phyloP scores from a whole-genome alignment of 2,329 filamentous ascomycete genomes.

The Trichoderma sp. region DNA sequence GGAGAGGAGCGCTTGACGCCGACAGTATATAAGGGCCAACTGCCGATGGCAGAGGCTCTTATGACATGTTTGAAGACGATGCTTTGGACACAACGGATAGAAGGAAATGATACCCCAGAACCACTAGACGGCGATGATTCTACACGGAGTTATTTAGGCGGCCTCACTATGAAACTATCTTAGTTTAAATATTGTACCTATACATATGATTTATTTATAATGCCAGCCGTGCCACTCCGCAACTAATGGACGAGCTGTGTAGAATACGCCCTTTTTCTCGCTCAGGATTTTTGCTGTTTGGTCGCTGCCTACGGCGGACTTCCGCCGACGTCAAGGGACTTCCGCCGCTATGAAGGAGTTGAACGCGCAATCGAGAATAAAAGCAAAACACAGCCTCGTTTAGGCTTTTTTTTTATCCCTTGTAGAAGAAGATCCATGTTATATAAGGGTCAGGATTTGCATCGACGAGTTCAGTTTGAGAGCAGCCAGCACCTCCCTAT shows the following conservation, averaged over 20 bases:
- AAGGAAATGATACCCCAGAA: constrained; percentile 5
- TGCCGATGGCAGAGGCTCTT: background rate
- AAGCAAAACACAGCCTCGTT: background rate
- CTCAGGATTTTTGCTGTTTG: background rate
- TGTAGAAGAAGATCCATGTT: background rate
- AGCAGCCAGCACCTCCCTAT: background rate
- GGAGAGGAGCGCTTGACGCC: background rate
- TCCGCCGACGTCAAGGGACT: constrained; percentile 13
- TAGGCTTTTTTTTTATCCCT: background rate
- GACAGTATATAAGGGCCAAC: background rate
- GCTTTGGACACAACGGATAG: background rate
- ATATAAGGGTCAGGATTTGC: background rate
- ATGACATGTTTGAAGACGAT: background rate
- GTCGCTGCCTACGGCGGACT: background rate
- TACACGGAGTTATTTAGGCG: background rate
- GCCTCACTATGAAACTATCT: background rate
- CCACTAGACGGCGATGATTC: background rate
- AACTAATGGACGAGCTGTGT: background rate
- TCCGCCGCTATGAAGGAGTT: constrained; percentile 9
- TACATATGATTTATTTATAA: background rate
- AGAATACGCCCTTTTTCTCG: background rate
- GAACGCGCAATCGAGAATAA: background rate
- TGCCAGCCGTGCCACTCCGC: background rate
- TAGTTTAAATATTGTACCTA: background rate
- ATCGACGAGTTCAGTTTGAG: background rate